phyloP scores from a whole-genome alignment of 177 flowering plant species.

The Vitis hybrid region DNA sequence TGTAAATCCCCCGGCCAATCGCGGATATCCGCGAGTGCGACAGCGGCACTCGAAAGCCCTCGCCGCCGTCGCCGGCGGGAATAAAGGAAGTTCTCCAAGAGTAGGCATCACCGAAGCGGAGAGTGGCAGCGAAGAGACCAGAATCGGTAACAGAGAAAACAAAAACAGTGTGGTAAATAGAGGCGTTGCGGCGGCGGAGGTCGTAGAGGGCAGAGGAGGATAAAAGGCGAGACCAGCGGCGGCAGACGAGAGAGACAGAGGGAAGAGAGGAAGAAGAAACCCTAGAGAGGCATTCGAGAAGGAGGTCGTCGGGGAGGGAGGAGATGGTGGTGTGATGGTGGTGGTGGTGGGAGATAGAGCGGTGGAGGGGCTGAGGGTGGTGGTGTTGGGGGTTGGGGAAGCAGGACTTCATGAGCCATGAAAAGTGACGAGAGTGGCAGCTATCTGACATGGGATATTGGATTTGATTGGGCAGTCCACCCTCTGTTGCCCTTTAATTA shows the following conservation, averaged over 20 bases:
- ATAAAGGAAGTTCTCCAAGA: slow-evolving; percentile 39
- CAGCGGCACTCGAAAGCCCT: slow-evolving; percentile 13
- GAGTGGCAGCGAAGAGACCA: slow-evolving; percentile 39
- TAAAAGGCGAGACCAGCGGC: slow-evolving; percentile 61
- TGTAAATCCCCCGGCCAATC: slow-evolving; percentile 48
- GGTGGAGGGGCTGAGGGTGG: slow-evolving; percentile 19
- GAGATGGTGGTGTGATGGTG: slow-evolving; percentile 22
- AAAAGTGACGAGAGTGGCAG: slow-evolving; percentile 71
- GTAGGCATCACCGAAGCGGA: slow-evolving; percentile 18
- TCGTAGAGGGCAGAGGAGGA: slow-evolving; percentile 43
- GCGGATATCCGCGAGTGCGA: slow-evolving; percentile 48
- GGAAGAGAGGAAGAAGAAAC: slow-evolving; percentile 62
- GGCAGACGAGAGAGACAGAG: slow-evolving; percentile 61
- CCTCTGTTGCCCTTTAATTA: too few species aligned
- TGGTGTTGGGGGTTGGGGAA: slow-evolving; percentile 52
- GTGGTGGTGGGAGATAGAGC: slow-evolving; percentile 9
- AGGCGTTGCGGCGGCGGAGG: slow-evolving; percentile 53
- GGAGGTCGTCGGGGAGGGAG: slow-evolving; percentile 73
- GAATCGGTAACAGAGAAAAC: slow-evolving; percentile 9
- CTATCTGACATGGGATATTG: slow-evolving; percentile 25
- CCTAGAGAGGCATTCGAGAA: slow-evolving; percentile 73
- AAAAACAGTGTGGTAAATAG: slow-evolving; percentile 6
- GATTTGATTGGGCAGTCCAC: too few species aligned
- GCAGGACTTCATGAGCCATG: slow-evolving; percentile 87
- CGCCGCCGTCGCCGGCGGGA: slow-evolving; percentile 6